These are phyloP conservation scores for Scleromitrula shiraiana DNA, from an alignment of 2,329 filamentous ascomycete genomes.

Conservation along the genomic window DNA sequence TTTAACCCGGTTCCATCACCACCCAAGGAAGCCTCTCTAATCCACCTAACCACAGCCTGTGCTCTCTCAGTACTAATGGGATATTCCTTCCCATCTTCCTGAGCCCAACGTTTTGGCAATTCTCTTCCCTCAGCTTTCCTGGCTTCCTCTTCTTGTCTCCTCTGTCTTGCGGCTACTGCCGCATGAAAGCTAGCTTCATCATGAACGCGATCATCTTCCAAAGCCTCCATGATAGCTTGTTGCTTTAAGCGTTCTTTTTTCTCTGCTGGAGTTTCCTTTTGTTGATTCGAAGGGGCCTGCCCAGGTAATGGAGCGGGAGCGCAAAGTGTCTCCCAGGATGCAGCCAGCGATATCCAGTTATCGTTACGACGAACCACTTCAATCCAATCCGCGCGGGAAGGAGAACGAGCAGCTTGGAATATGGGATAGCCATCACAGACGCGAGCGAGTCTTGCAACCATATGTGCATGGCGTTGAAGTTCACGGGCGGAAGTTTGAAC, in stretches of 20 bases:
- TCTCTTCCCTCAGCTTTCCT: constrained; percentile 22
- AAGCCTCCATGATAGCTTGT: constrained; percentile 58
- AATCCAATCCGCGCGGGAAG: constrained; percentile 71
- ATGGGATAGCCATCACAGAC: constrained; percentile 74
- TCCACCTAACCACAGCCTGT: constrained; percentile 61
- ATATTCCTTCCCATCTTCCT: constrained; percentile 61
- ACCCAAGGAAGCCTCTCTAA: constrained; percentile 46
- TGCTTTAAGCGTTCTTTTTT: constrained; percentile 52
- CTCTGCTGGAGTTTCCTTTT: constrained; percentile 42
- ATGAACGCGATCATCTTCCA: constrained; percentile 59
- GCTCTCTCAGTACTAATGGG: constrained; percentile 63
- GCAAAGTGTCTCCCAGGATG: constrained; percentile 66
- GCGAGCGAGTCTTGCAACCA: constrained; percentile 67
- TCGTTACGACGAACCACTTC: constrained; percentile 60
- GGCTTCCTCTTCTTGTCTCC: constrained; percentile 45
- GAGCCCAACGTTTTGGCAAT: constrained; percentile 48
- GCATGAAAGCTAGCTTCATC: constrained; percentile 59
- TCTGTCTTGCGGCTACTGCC: constrained; percentile 53
- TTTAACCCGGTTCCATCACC: constrained; percentile 27
- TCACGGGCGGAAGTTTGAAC: constrained; percentile 72
- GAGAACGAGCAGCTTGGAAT: constrained; percentile 64
- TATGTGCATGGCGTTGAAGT: constrained; percentile 70
- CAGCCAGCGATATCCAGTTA: constrained; percentile 60
- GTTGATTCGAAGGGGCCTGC: constrained; percentile 27
- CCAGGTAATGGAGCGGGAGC: constrained; percentile 46